A percentile compares a stretch with the other conserved stretches of the same genome.
Evolutionary conservation across 345 rosid genomes (phyloP).

Genomic region (Aegle marmelos): DNA sequence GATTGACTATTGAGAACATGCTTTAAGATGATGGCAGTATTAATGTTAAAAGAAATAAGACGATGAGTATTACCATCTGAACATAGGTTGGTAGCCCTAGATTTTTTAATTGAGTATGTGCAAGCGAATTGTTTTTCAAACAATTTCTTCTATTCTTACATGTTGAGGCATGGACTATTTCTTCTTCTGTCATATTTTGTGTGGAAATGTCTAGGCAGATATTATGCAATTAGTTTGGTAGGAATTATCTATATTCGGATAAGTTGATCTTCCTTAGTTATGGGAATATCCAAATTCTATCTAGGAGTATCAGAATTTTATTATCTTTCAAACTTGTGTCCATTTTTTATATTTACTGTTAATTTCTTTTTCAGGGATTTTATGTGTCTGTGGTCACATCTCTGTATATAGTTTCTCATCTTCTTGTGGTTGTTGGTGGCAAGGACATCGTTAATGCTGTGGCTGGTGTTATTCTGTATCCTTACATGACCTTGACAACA

Average conservation of each 20-base stretch:
- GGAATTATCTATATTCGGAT: too few species aligned
- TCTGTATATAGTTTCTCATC: slow-evolving; percentile 48
- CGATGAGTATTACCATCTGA: not conserved
- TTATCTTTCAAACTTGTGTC: not conserved
- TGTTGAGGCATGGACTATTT: not conserved
- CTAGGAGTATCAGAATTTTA: not conserved
- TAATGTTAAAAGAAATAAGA: too few species aligned
- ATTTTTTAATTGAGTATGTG: not conserved
- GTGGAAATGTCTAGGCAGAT: too few species aligned
- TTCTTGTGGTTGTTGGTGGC: slow-evolving; percentile 66
- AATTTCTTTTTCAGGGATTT: slow-evolving; percentile 39
- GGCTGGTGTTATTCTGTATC: slow-evolving; percentile 39
- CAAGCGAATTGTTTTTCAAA: not conserved
- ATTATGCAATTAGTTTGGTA: too few species aligned
- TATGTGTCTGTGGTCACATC: slow-evolving; percentile 47
- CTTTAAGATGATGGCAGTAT: not conserved
- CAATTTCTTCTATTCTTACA: not conserved
- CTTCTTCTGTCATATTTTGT: not conserved
- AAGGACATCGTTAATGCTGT: slow-evolving; percentile 37
- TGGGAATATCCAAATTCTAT: too few species aligned
- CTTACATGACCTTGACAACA: slow-evolving; percentile 26
- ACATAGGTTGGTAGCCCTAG: not conserved
- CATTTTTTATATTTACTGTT: slow-evolving; percentile 4
- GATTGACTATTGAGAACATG: not conserved
- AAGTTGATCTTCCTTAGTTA: too few species aligned